These are phyloP conservation scores for Mixia osmundae DNA, from an alignment of 1,284 basidiomycete species.

Conservation along the genomic window DNA sequence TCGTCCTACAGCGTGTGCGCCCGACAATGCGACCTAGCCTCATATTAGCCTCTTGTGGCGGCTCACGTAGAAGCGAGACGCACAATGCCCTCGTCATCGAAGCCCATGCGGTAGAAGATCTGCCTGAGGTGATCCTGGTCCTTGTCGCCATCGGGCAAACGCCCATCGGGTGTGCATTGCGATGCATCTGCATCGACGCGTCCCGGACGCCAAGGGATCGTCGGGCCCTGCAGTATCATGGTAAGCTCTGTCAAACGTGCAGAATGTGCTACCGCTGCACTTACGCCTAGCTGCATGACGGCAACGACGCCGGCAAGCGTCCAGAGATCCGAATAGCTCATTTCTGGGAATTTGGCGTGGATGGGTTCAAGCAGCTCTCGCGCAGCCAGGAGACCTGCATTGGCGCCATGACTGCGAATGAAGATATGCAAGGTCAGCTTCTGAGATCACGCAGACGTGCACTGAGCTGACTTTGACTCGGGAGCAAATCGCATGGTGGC, in stretches of 20 bases:
- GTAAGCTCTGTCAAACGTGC: too few relatives aligned
- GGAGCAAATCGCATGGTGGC: slow-evolving; percentile 46
- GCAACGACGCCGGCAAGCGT: slow-evolving; percentile 61
- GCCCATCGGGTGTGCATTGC: too few relatives aligned
- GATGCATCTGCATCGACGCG: too few relatives aligned
- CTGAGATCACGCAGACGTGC: not conserved
- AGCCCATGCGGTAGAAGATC: slow-evolving; percentile 28
- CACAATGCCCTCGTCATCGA: slow-evolving; percentile 29
- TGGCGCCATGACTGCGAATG: slow-evolving; percentile 60
- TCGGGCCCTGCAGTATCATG: too few relatives aligned
- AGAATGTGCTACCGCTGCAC: too few relatives aligned
- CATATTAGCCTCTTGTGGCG: too few relatives aligned
- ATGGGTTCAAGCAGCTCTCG: slow-evolving; percentile 65
- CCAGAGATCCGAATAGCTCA: slow-evolving; percentile 37
- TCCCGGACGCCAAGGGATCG: slow-evolving; percentile 68
- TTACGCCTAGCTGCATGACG: slow-evolving; percentile 56
- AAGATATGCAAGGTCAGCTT: not conserved
- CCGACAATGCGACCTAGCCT: slow-evolving; percentile 31
- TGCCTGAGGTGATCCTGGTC: slow-evolving; percentile 57
- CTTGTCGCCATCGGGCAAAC: slow-evolving; percentile 72
- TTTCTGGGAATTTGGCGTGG: slow-evolving; percentile 70
- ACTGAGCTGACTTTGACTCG: too few relatives aligned
- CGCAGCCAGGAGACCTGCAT: slow-evolving; percentile 61
- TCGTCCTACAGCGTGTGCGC: slow-evolving; percentile 31
- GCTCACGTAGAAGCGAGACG: too few relatives aligned